Conservation (phyloP, 2,329 filamentous ascomycete species). For the Chalara sp. region DNA sequence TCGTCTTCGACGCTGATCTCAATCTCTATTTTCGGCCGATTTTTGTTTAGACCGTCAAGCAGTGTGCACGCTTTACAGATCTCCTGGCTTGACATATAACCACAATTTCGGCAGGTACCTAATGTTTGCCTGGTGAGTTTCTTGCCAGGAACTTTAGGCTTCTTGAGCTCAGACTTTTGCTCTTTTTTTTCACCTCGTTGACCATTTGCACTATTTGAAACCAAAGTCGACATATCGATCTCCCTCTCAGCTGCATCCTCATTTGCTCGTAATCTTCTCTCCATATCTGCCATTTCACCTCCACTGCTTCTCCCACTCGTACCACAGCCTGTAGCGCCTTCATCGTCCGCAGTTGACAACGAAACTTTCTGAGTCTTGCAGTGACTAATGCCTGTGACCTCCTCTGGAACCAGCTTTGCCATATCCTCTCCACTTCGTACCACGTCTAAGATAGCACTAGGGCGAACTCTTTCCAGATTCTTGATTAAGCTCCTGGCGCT, state of each 20-base stretch:
- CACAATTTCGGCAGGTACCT: conserved; percentile 79
- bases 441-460: conserved; percentile 91
- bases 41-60: conserved; percentile 86
- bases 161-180: conserved; percentile 17
- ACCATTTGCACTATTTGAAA: conserved; percentile 10
- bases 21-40: conserved; percentile 55
- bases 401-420: conserved; percentile 72
- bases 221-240: conserved; percentile 50
- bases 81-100: conserved; percentile 90
- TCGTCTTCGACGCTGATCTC: conserved; percentile 33
- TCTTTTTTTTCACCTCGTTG: conserved; percentile 26
- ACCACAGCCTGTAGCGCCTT: conserved; percentile 67
- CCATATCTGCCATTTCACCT: conserved; percentile 77
- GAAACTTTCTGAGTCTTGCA: conserved; percentile 38
- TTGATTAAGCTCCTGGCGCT: conserved; percentile 91
- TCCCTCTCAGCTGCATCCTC: conserved; percentile 56
- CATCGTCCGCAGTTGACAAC: conserved; percentile 29
- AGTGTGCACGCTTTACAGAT: conserved; percentile 92
- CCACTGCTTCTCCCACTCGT: conserved; percentile 61
- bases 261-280: conserved; percentile 61
- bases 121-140: conserved; percentile 60
- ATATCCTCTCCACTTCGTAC: conserved; percentile 95
- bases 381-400: conserved; percentile 39
- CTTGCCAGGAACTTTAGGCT: conserved; percentile 18
- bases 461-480: conserved; percentile 85